A percentile compares a stretch with the other conserved stretches of the same genome.
phyloP scores from a whole-genome alignment of 2,329 filamentous ascomycete genomes.

The Fonsecaea multimorphosa region DNA sequence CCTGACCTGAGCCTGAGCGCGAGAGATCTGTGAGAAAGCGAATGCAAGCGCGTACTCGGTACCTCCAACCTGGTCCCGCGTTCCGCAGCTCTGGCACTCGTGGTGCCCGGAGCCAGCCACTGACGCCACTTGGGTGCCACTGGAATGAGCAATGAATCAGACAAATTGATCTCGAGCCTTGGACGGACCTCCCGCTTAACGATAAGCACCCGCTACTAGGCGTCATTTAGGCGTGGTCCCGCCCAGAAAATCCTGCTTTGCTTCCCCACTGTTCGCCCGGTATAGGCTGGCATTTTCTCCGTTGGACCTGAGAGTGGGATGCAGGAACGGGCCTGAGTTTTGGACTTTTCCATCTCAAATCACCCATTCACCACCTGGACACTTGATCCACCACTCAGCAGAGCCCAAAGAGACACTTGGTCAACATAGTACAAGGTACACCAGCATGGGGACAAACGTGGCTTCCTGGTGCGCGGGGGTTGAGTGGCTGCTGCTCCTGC shows the following conservation, averaged over 20 bases:
- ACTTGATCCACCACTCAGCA: background rate
- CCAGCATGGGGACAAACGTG: slow-evolving; percentile 4
- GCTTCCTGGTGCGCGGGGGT: slow-evolving; percentile 6
- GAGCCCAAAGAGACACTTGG: background rate
- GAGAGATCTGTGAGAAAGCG: background rate
- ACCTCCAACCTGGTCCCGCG: background rate
- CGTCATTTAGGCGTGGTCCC: slow-evolving; percentile 11
- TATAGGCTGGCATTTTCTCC: slow-evolving; percentile 8
- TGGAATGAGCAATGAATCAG: background rate
- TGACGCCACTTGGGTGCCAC: slow-evolving; percentile 8
- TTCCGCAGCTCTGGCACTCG: background rate
- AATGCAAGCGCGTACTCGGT: background rate
- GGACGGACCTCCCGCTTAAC: slow-evolving; percentile 5
- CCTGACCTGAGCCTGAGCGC: background rate
- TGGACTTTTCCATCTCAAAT: slow-evolving; percentile 11
- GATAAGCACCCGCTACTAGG: slow-evolving; percentile 20
- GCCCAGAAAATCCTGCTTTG: slow-evolving; percentile 9
- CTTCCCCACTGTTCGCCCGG: slow-evolving; percentile 21
- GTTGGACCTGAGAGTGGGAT: slow-evolving; percentile 15
- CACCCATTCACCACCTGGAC: background rate
- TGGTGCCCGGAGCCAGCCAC: slow-evolving; percentile 9
- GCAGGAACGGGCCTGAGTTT: slow-evolving; percentile 27
- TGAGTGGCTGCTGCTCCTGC: background rate
- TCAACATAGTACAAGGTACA: too few species aligned
- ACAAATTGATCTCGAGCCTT: background rate